These are phyloP conservation scores for Pleurotus giganteus DNA, from an alignment of 768 basidiomycete genomes.

Conservation along the genomic window DNA sequence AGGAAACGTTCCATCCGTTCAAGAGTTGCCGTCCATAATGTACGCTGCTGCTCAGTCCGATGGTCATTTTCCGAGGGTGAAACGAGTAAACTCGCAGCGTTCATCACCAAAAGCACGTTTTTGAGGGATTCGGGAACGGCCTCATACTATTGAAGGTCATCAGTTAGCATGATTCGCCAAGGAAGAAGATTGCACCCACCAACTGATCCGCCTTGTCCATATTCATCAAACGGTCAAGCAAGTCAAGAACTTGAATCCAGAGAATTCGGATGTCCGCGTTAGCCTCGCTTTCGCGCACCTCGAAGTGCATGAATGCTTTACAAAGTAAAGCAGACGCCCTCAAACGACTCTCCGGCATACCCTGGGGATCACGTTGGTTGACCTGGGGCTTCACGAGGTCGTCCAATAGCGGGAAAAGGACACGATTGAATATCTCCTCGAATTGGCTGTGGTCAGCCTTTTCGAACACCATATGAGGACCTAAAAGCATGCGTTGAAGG, in stretches of 20 bases:
- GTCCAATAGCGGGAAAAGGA: conserved; percentile 89
- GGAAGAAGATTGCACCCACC: conserved; percentile 44
- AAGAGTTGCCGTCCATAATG: conserved; percentile 82
- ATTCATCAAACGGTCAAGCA: conserved; percentile 87
- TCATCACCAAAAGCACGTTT: conserved; percentile 95
- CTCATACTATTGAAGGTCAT: conserved; percentile 61
- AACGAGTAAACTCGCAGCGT: conserved; percentile 80
- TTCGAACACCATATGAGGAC: conserved; percentile 64
- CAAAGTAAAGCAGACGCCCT: conserved; percentile 88
- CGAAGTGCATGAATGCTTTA: conserved; percentile 94
- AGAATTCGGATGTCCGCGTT: conserved; percentile 66
- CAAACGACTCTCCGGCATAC: conserved; percentile 89
- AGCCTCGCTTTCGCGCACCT: conserved; percentile 63
- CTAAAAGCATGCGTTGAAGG: conserved; percentile 82
- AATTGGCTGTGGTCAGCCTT: conserved; percentile 60
- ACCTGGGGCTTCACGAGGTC: conserved; percentile 86
- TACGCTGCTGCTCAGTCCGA: conserved; percentile 60
- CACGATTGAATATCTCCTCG: conserved; percentile 82
- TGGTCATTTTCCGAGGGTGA: conserved; percentile 51
- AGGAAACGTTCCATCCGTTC: conserved; percentile 89
- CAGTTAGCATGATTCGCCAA: background rate
- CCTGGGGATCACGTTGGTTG: conserved; percentile 73
- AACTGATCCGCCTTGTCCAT: conserved; percentile 82
- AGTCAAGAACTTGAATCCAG: conserved; percentile 89
- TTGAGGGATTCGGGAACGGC: conserved; percentile 96